Evolutionary conservation across 495 filamentous ascomycete genomes (phyloP), one percentile per base, ranked within the genome.

Genomic region (Elaphomyces granulatus): DNA sequence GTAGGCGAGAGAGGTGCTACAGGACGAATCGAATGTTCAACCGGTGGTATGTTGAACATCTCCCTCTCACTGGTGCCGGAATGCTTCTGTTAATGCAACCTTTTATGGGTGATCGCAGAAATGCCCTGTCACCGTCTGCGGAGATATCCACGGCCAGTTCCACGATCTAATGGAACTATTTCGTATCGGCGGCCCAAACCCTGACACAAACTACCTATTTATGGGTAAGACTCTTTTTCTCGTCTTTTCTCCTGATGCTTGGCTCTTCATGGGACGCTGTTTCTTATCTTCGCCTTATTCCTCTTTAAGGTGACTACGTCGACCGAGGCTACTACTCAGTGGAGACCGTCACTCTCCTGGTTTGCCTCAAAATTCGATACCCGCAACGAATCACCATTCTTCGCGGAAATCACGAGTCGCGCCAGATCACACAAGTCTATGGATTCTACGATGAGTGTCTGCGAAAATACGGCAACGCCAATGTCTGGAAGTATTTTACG

Each of bases 401-500:
- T 38, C 84, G 87, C 53, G 87, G 87, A 46, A 95, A 95, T 66
- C 87, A 95, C 70, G 87, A 95, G 59, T 94, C 87, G 42, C 81
- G 87, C 44, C 87, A 95, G 64, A 95, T 95, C 61, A 95, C 87
- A 34, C 86, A 93, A 63, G 87, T 95, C 33, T 95, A 95, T 55
- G 87, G 87, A 36, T 95, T 95, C 68, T 95, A 95, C 66, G 87
- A 95, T 59, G 87, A 95, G 56, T 95, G 87, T 57, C 73, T 95
- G 37, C 81, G 87, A 53, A 95, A 95, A 70, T 95, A 95, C 53
- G 87, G 87, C 63, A 95, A 94, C 56, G 90, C 90, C 45, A 96
- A 95, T 56, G 90, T 98, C 47, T 98, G 90, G 90, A 95, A 94
- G 72, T 95, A 83, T 67, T 98, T 96, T 63, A 96, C 90, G 50